Base-by-base conservation (phyloP, 1,139 yeast genomes). In the Cylindricascospora bacillispora region DNA sequence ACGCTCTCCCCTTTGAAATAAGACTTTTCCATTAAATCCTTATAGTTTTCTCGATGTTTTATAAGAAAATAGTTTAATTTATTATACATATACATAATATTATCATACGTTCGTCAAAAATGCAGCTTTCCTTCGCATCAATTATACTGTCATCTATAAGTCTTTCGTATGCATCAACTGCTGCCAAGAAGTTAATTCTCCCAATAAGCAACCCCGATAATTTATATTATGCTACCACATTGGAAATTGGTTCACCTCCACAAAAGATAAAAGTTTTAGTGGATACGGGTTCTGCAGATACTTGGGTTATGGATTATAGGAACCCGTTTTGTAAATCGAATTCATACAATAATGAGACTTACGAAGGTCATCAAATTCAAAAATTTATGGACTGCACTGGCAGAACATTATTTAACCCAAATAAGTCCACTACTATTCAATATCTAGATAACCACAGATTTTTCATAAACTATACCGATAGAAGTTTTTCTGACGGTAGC, bases 211-310 rank as follows among this genome's bases (percentile, higher is more conserved):
- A n/a, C n/a, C n/a, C n/a, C n/a, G n/a, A n/a, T n/a, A n/a, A n/a
- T n/a, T n/a, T n/a, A 5, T 22, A 22, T 11, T 70, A 67, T 44
- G 53, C 63, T n/a, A 55, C 66, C 4, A 54, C 58, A 7, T 35
- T 73, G 11, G 45, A 49, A 10, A 43, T 74, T 13, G 83, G 83
- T 2, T 63, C 74, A 2, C 67, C 73, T 14, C 53, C 56, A 0
- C 73, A 68, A 40, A 49, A 57, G n/a, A 59, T 73, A 22, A 56
- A 57, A 7, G 67, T 70, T 3, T 54, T 73, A 35, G 52, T 77
- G 25, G 85, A 76, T 46, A 73, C 83, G 4, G 83, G 83, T 0
- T 73, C 81, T 3, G 63, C 79, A 5, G 85, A 76, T 49, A 55
- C 75, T 39, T 76, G 83, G 83, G 67, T 74, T 22, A 51, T 53